These are phyloP conservation scores for Ustilago vetiveriae DNA, from an alignment of 1,284 basidiomycete species.

Conservation along the genomic window DNA sequence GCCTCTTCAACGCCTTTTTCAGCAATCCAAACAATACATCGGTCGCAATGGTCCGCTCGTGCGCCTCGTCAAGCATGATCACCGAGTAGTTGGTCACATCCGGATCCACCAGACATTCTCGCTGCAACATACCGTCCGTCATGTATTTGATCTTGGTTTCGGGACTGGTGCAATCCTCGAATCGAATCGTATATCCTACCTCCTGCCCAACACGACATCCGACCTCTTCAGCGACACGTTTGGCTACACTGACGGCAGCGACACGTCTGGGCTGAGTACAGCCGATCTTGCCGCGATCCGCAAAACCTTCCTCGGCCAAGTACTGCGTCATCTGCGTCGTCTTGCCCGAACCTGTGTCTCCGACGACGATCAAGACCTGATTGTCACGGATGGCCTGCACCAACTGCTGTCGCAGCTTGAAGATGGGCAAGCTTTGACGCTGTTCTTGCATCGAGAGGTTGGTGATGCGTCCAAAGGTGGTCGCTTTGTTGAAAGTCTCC, in stretches of 20 bases:
- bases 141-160: conserved; percentile 99
- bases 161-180: conserved; percentile 96
- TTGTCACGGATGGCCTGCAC: conserved; percentile 93
- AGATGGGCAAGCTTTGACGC: conserved; percentile 88
- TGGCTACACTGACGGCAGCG: conserved; percentile 98
- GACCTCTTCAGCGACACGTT: conserved; percentile 96
- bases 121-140: conserved; percentile 99
- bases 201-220: conserved; percentile 95
- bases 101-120: conserved; percentile 95
- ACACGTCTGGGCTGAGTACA: conserved; percentile 99
- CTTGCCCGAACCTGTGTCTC: conserved; percentile 92
- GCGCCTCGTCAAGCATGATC: conserved; percentile 98
- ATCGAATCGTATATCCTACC: conserved; percentile 98
- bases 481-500: conserved; percentile 93
- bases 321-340: conserved; percentile 92
- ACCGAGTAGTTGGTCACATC: conserved; percentile 91
- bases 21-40: conserved; percentile 96
- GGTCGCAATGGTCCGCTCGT: conserved; percentile 96
- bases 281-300: conserved; percentile 87
- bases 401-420: conserved; percentile 90
- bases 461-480: conserved; percentile 93
- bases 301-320: conserved; percentile 85
- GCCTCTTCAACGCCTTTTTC: conserved; percentile 93
- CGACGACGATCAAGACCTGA: conserved; percentile 92
- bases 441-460: conserved; percentile 91